Evolutionary conservation across 768 basidiomycete species (phyloP).

Genomic region (Chalciporus pseudorubinellus): DNA sequence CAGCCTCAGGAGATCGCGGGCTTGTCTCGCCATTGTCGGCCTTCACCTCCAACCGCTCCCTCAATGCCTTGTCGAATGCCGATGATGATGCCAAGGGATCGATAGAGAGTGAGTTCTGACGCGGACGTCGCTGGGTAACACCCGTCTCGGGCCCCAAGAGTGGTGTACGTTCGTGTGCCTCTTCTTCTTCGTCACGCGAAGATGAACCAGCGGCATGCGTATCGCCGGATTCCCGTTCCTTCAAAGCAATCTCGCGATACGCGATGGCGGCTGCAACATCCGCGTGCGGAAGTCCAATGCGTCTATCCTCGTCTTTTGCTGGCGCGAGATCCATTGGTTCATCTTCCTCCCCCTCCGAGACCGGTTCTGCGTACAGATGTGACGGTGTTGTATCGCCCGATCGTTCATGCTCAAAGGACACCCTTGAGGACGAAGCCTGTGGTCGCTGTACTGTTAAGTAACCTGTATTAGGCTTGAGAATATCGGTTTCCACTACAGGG

Average conservation of each 20-base stretch:
- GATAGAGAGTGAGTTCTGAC: constrained; percentile 56
- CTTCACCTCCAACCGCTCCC: constrained; percentile 54
- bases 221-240: constrained; percentile 37
- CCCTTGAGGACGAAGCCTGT: constrained; percentile 41
- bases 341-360: constrained; percentile 95
- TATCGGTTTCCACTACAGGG: constrained; percentile 84
- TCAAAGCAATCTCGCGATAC: constrained; percentile 79
- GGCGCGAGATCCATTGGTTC: constrained; percentile 65
- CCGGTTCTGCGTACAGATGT: constrained; percentile 73
- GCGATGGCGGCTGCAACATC: constrained; percentile 84
- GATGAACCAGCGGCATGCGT: constrained; percentile 9
- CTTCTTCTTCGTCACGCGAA: constrained; percentile 27
- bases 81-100: constrained; percentile 83
- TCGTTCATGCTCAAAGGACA: constrained; percentile 42
- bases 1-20: constrained; percentile 26
- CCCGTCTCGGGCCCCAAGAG: constrained; percentile 33
- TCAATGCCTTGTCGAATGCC: constrained; percentile 80
- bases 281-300: constrained; percentile 69
- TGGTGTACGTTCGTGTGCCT: constrained; percentile 37
- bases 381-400: constrained; percentile 45
- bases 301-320: constrained; percentile 78
- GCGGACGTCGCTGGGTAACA: constrained; percentile 6
- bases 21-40: constrained; percentile 20
- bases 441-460: constrained; percentile 80
- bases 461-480: constrained; percentile 87